Conservation (phyloP, 805 yeast genomes). For the Tetrapisispora arboricola region DNA sequence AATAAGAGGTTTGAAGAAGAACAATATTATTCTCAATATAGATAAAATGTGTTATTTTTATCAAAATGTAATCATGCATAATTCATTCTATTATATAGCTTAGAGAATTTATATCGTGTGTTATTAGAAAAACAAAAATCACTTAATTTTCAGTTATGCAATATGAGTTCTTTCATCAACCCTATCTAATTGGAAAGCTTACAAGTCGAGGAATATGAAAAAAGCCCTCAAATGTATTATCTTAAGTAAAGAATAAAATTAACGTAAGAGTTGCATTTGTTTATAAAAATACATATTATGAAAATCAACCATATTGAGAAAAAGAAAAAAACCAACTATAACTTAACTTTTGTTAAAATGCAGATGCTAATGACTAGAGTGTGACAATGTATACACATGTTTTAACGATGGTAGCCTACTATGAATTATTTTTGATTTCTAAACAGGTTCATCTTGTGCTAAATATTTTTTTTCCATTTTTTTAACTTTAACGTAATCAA, state of each 20-base stretch:
- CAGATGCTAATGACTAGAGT: not conserved
- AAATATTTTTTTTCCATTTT: conserved; percentile 47
- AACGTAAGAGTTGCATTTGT: too few species aligned
- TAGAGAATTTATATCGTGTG: too few species aligned
- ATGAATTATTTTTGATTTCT: not conserved
- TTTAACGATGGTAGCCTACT: not conserved
- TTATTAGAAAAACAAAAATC: too few species aligned
- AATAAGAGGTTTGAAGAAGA: conserved; percentile 66
- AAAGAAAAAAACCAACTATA: too few species aligned
- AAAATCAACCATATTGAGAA: too few species aligned
- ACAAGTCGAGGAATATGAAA: too few species aligned
- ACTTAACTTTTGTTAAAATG: not conserved
- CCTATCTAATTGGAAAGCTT: too few species aligned
- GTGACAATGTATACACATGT: not conserved
- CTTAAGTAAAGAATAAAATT: too few species aligned
- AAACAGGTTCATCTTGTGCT: conserved; percentile 13
- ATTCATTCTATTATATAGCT: not conserved
- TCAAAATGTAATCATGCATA: not conserved
- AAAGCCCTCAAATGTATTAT: too few species aligned
- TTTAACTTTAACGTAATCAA: conserved; percentile 66
- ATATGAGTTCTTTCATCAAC: too few species aligned
- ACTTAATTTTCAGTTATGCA: too few species aligned
- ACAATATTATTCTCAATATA: conserved; percentile 51
- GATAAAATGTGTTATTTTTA: conserved; percentile 5
- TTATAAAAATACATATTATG: too few species aligned